Percentiles rank a stretch among this genome's conserved stretches.
phyloP scores from a whole-genome alignment of 495 filamentous ascomycete species.

The Margaritispora aquatica region DNA sequence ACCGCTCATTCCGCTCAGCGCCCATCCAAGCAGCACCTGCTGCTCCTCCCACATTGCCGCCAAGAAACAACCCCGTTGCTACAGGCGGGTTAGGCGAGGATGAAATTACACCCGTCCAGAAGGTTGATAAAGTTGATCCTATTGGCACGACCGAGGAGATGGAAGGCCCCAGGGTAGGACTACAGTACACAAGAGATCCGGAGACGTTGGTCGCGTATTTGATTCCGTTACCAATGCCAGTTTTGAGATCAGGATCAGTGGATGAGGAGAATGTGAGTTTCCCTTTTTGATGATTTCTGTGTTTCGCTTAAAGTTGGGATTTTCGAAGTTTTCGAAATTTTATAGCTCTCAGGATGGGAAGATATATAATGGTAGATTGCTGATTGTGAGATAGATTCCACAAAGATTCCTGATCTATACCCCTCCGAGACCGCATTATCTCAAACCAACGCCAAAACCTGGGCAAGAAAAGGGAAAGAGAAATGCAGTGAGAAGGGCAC shows the following conservation, averaged over 20 bases:
- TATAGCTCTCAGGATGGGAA: neutral
- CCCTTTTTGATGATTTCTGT: too few relatives aligned
- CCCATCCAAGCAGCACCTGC: neutral
- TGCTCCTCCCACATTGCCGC: neutral
- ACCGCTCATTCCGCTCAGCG: neutral
- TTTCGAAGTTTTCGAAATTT: neutral
- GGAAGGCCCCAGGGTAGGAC: neutral
- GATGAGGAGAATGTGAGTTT: neutral
- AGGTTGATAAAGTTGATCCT: too few relatives aligned
- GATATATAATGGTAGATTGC: neutral
- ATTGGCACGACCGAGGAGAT: neutral
- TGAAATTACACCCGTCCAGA: neutral
- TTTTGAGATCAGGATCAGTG: neutral
- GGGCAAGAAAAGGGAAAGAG: neutral
- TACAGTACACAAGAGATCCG: neutral
- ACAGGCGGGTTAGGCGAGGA: too few relatives aligned
- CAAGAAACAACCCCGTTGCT: neutral
- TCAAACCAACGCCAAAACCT: neutral
- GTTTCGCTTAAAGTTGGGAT: neutral
- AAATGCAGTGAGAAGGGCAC: neutral
- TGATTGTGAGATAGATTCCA: neutral
- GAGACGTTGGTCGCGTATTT: neutral
- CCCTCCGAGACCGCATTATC: neutral
- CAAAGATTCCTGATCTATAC: neutral
- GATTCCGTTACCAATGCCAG: neutral